Base-by-base conservation (phyloP, 2,329 filamentous ascomycete species). In the Fusarium nurragi region DNA sequence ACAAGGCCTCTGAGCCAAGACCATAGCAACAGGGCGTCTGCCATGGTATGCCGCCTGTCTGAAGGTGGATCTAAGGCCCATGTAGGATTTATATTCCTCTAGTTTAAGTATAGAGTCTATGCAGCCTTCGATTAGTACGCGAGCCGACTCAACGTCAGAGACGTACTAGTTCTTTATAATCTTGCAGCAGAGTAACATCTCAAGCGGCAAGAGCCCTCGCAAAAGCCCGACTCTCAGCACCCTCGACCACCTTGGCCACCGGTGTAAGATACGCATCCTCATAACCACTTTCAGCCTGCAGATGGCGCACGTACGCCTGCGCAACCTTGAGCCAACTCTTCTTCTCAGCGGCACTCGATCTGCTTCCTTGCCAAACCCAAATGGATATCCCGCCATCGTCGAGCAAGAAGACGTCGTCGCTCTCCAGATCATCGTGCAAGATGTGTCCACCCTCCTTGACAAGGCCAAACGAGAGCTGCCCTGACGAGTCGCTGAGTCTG, bases 301-400 rank as follows among this genome's bases (percentile, higher is more conserved):
- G 73, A 28, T 78, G 77, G 12, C 77, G 76, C 45, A 86, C 71
- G 64, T 88, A 88, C 6, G 78, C 77, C 75, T 88, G 83, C n/a
- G 84, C 83, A 6, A 87, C 81, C 56, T 79, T 80, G 41, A 88
- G 74, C 88, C 88, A 91, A 72, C 79, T 78, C 6, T 84, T 81
- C 73, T 81, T 88, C 76, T 90, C 88, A 2, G 74, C 76, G 30
- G 76, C 75, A 72, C 87, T 90, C 10, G 88, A 87, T 2, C 79
- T 77, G 3, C 76, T 75, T 1, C 88, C 88, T 69, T 89, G 82
- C 88, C 88, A 90, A 3, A 90, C 86, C 87, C 88, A 91, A 30
- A 90, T 78, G 9, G 77, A 77, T 47, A 74, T 81, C 8, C 87
- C 86, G 1, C 78, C 80, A 65, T 88, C 86, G 59, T 85, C 83